Conservation (phyloP, 495 filamentous ascomycete genomes). For the Neurospora sp. region DNA sequence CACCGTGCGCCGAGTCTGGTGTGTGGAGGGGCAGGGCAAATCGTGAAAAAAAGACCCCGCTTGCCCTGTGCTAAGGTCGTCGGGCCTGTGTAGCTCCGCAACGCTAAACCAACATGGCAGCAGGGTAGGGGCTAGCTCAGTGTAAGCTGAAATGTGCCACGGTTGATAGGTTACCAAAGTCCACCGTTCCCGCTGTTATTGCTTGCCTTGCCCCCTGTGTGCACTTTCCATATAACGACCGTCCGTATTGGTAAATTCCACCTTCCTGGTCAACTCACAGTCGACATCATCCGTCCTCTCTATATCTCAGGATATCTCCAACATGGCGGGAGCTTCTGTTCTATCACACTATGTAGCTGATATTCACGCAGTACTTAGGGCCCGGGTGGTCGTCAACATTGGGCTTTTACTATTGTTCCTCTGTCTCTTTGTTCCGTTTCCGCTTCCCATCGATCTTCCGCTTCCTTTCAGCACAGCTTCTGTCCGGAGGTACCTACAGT, state of each 20-base stretch:
- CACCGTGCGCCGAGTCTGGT: not conserved
- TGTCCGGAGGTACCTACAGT: not conserved
- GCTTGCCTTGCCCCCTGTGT: not conserved
- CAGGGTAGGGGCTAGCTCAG: slow-evolving; percentile 3
- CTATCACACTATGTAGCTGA: not conserved
- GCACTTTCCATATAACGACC: not conserved
- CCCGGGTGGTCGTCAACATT: not conserved
- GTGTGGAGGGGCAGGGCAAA: slow-evolving; percentile 13
- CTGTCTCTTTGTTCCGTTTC: not conserved
- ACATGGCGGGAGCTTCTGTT: not conserved
- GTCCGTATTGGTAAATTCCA: not conserved
- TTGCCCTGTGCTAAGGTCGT: not conserved
- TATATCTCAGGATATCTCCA: not conserved
- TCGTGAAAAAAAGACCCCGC: not conserved
- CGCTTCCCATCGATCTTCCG: not conserved
- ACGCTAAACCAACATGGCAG: not conserved
- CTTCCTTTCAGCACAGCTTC: not conserved
- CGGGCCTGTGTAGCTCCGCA: not conserved
- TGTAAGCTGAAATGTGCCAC: slow-evolving; percentile 16
- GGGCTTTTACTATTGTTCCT: not conserved
- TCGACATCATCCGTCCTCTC: not conserved
- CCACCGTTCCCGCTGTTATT: not conserved
- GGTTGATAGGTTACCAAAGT: slow-evolving; percentile 6
- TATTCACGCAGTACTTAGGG: not conserved
- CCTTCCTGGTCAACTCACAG: not conserved